Base-by-base conservation (phyloP, 1,139 yeast genomes). In the Taphrina deformans region DNA sequence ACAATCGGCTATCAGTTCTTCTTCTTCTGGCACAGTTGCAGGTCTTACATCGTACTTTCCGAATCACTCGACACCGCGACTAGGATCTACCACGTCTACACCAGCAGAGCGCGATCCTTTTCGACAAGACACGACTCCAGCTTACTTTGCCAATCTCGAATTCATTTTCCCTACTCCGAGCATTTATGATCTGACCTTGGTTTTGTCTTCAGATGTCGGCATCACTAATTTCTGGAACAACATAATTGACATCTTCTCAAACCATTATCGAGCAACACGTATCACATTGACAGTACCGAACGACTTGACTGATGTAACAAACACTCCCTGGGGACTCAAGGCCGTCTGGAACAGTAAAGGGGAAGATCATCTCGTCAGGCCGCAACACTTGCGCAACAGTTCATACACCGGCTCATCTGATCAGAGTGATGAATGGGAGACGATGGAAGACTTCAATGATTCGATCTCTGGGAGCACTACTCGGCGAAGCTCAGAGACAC, bases 301-400 rank as follows among this genome's bases (percentile, higher is more conserved):
- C 24, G 78, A 75, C 65, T 70, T 75, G 16, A 73, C 78, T 5
- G 78, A 75, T 56, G 71, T 75, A 9, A 67, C 70, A 24, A 75
- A 72, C 63, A 72, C 73, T 5, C 78, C 78, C 0, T 75, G 78
- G 78, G 78, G 76, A 6, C 68, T 75, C 24, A 73, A 73, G 66
- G 77, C 76, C 1, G 65, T 71, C 7, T 65, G 62, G 50, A 45
- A 64, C 45, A 35, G 14, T 23, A 52, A 59, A 2, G 56, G 21
- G 12, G 18, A 23, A 33, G 29, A 24, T 9, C 44, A 26, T 16
- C 24, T 33, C 27, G 27, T 33, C 23, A 35, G 58, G 14, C 24
- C 24, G 9, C 26, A n/a, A 21, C 14, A 16, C 12, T 48, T 38
- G n/a, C 33, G 53, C 18, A 29, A 48, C 23, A 48, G 10, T 27